Evolutionary conservation across 202 grass and related monocot species (phyloP).

Genomic region (Carex sylvatica): DNA sequence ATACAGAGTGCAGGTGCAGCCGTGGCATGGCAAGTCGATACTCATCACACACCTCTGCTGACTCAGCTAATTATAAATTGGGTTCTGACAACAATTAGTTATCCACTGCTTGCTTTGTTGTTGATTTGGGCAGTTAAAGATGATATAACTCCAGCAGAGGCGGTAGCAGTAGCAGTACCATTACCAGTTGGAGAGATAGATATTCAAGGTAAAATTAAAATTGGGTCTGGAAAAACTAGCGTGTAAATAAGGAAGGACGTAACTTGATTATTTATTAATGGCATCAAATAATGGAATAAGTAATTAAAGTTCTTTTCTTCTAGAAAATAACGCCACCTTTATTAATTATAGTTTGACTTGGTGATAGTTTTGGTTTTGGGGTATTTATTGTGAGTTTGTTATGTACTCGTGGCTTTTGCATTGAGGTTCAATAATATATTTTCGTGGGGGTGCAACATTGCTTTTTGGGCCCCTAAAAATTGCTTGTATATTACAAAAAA

Average conservation of each 20-base stretch:
- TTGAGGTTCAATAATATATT: not conserved
- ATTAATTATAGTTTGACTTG: not conserved
- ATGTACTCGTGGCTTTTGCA: not conserved
- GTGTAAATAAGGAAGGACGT: slow-evolving; percentile 6
- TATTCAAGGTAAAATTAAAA: slow-evolving; percentile 17
- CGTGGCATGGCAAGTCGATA: slow-evolving; percentile 78
- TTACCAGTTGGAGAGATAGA: not conserved
- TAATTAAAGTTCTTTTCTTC: not conserved
- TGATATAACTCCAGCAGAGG: slow-evolving; percentile 25
- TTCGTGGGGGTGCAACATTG: not conserved
- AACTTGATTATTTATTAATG: not conserved
- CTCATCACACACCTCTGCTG: slow-evolving; percentile 23
- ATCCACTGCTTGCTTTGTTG: slow-evolving; percentile 64
- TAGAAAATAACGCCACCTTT: not conserved
- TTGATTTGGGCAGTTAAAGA: slow-evolving; percentile 79
- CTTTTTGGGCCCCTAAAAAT: not conserved
- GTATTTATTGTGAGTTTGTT: not conserved
- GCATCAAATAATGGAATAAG: not conserved
- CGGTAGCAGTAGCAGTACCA: not conserved
- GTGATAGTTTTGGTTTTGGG: not conserved
- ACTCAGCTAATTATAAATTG: slow-evolving; percentile 77
- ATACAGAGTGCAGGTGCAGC: slow-evolving; percentile 88
- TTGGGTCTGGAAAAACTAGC: not conserved
- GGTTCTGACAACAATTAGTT: slow-evolving; percentile 73
- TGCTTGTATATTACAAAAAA: not conserved